A percentile compares a stretch with the other conserved stretches of the same genome.
phyloP scores from a whole-genome alignment of 148 eudicot species.

The Nepenthes mirabilis region DNA sequence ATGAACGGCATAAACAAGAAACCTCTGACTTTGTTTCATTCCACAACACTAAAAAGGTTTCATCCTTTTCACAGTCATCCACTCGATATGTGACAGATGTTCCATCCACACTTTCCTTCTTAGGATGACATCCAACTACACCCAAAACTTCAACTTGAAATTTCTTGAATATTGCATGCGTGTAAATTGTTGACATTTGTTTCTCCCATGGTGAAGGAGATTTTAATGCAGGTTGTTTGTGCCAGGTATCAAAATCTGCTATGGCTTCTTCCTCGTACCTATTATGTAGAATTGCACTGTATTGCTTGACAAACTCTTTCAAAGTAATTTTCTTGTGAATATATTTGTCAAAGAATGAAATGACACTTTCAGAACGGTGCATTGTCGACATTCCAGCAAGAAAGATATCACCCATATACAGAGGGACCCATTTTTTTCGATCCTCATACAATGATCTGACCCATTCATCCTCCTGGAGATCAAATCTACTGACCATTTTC shows the following conservation, averaged over 20 bases:
- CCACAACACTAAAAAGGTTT: slow-evolving; percentile 35
- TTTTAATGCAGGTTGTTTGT: slow-evolving; percentile 45
- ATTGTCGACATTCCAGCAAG: slow-evolving; percentile 38
- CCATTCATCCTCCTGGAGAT: slow-evolving; percentile 40
- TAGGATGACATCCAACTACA: slow-evolving; percentile 50
- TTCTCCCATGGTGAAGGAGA: slow-evolving; percentile 57
- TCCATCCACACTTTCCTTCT: slow-evolving; percentile 25
- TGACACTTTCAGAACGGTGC: slow-evolving; percentile 32
- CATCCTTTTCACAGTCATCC: slow-evolving; percentile 40
- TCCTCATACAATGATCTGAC: slow-evolving; percentile 29
- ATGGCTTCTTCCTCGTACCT: slow-evolving; percentile 43
- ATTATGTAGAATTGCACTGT: slow-evolving; percentile 32
- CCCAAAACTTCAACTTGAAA: slow-evolving; percentile 54
- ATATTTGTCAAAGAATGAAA: slow-evolving; percentile 40
- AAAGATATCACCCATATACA: slow-evolving; percentile 26
- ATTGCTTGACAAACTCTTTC: slow-evolving; percentile 44
- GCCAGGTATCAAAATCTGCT: slow-evolving; percentile 49
- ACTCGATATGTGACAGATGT: slow-evolving; percentile 25
- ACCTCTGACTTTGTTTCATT: slow-evolving; percentile 28
- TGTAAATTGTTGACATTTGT: slow-evolving; percentile 41
- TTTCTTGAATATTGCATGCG: slow-evolving; percentile 42
- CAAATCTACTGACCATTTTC: slow-evolving; percentile 39
- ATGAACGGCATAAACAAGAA: slow-evolving; percentile 42
- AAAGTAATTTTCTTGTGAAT: slow-evolving; percentile 34
- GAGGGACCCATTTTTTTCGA: slow-evolving; percentile 39